A percentile compares a stretch with the other conserved stretches of the same genome.
These are phyloP conservation scores for Boeremia exigua DNA, from an alignment of 2,329 filamentous ascomycete species.

Conservation along the genomic window DNA sequence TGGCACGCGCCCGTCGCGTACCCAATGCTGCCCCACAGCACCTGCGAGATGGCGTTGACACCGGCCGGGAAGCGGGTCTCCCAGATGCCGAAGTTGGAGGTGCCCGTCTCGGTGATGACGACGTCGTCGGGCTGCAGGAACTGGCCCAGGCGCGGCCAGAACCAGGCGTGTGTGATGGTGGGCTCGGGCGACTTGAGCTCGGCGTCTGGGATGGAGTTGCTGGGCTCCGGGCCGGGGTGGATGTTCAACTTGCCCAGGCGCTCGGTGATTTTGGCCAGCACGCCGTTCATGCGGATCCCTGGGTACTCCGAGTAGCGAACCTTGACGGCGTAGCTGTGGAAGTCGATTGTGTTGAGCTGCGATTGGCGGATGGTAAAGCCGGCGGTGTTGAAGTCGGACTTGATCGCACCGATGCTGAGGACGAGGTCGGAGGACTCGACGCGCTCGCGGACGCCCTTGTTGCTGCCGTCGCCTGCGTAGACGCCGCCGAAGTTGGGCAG, in stretches of 20 bases:
- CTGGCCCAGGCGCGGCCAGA: slow-evolving; percentile 78
- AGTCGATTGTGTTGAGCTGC: slow-evolving; percentile 78
- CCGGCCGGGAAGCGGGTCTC: slow-evolving; percentile 78
- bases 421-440: slow-evolving; percentile 75
- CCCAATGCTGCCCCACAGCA: slow-evolving; percentile 73
- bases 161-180: slow-evolving; percentile 71
- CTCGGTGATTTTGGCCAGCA: slow-evolving; percentile 73
- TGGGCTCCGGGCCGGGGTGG: slow-evolving; percentile 58
- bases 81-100: slow-evolving; percentile 86
- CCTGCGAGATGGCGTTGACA: slow-evolving; percentile 83
- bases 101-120: slow-evolving; percentile 86
- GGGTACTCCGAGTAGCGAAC: slow-evolving; percentile 83
- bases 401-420: slow-evolving; percentile 71
- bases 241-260: slow-evolving; percentile 64
- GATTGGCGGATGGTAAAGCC: slow-evolving; percentile 82
- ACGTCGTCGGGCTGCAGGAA: slow-evolving; percentile 77
- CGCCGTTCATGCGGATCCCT: slow-evolving; percentile 76
- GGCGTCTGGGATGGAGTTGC: slow-evolving; percentile 56
- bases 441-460: slow-evolving; percentile 66
- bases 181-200: slow-evolving; percentile 40
- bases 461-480: slow-evolving; percentile 80
- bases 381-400: slow-evolving; percentile 82
- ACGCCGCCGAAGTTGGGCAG: slow-evolving; percentile 81
- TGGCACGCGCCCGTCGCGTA: slow-evolving; percentile 68
- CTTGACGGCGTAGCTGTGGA: slow-evolving; percentile 75